Evolutionary conservation across 306 rosid species (phyloP), one percentile per base, ranked within the genome.

Genomic region (Prosopis cineraria): DNA sequence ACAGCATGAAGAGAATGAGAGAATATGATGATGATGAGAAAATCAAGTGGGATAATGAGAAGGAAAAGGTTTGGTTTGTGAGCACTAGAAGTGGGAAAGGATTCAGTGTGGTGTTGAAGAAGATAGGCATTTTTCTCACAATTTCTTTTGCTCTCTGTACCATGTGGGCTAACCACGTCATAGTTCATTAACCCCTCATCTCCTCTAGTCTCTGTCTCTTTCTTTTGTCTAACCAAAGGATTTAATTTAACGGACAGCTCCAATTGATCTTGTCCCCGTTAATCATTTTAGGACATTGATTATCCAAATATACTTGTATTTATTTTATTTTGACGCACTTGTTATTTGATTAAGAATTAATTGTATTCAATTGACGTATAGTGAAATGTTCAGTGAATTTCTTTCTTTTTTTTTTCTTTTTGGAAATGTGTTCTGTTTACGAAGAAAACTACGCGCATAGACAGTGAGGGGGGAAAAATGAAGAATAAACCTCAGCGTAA

Each of bases 81-180:
- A 78, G 76, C 5, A 79, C 85, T 22, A 82, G 68, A 83, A 84
- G 88, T 85, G 89, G 87, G 56, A 83, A 75, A 68, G 83, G 87
- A 20, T 79, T 88, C 30, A 48, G 84, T 65, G 85, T 70, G 79
- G 69, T 91, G 27, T 73, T 86, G 90, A 93, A 88, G 91, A 93
- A 89, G 73, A 82, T 89, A 73, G 89, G 90, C 76, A 82, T 91
- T 78, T 91, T 91, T 79, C 90, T 91, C 36, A 82, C 92, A 24
- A 70, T 93, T 75, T 89, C 93, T 39, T 83, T 90, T 79, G 97
- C 97, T 88, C 87, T 94, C 75, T 85, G 92, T 88, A 86, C 93
- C 72, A 82, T 92, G 88, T 94, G 97, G 97, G 93, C 83, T 81
- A 91, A 90, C 74, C 88, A 86, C 82, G 68, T 60, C 29, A 86